phyloP scores from a whole-genome alignment of 305 asterid species.

The Vinca major region DNA sequence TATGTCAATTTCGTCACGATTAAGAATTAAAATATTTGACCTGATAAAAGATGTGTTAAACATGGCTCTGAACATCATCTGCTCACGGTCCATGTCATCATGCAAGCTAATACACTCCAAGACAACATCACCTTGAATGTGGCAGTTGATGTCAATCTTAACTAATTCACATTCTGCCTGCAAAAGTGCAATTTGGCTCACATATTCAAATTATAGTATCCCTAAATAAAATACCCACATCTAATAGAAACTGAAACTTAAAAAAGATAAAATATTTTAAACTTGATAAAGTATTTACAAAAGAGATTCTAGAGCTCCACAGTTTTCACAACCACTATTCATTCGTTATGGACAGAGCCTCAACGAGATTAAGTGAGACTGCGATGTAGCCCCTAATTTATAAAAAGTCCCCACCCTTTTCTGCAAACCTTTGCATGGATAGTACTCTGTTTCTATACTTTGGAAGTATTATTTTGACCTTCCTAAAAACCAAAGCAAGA shows the following conservation, averaged over 20 bases:
- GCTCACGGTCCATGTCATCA: constrained; percentile 71
- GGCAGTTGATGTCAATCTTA: constrained; percentile 82
- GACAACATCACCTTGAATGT: constrained; percentile 89
- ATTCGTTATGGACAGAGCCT: background rate
- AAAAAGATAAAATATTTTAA: constrained; percentile 1
- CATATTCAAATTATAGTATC: background rate
- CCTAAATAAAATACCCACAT: background rate
- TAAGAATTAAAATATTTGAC: constrained; percentile 85
- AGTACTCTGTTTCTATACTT: background rate
- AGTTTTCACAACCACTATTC: background rate
- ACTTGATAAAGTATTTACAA: background rate
- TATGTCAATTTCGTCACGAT: constrained; percentile 72
- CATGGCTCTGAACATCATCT: constrained; percentile 86
- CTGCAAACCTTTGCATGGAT: background rate
- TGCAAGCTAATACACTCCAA: constrained; percentile 76
- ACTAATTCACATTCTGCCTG: constrained; percentile 82
- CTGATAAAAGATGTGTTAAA: constrained; percentile 91
- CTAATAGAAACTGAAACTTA: background rate
- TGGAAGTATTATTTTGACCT: background rate
- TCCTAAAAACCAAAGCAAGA: background rate
- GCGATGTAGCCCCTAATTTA: too few relatives aligned
- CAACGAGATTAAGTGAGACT: background rate
- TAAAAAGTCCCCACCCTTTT: too few relatives aligned
- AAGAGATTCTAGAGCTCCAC: background rate
- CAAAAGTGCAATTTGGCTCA: constrained; percentile 22